phyloP scores from a whole-genome alignment of 1,284 basidiomycete species.

The Athelia sp. region DNA sequence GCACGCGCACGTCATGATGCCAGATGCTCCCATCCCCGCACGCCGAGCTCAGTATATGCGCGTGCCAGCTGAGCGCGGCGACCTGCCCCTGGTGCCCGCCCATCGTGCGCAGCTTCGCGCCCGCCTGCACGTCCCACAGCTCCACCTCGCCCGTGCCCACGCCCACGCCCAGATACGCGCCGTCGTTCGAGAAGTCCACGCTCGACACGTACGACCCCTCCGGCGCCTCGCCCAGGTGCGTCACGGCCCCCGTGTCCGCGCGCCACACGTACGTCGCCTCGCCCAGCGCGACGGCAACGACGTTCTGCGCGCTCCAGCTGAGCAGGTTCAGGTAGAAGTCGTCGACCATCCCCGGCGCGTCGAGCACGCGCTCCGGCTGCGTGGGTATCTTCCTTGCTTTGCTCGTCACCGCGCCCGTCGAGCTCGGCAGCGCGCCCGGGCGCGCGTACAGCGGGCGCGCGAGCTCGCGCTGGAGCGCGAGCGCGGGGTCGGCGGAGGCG shows the following conservation, averaged over 20 bases:
- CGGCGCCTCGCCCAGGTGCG: constrained; percentile 70
- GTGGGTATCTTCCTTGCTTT: constrained; percentile 79
- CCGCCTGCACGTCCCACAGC: constrained; percentile 90
- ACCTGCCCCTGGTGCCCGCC: constrained; percentile 77
- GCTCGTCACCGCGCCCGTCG: constrained; percentile 54
- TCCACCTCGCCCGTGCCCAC: constrained; percentile 85
- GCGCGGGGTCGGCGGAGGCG: constrained; percentile 61
- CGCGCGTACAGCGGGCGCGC: constrained; percentile 70
- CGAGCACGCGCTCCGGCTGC: constrained; percentile 85
- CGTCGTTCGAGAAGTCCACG: constrained; percentile 86
- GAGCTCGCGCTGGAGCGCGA: constrained; percentile 68
- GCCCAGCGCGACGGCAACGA: constrained; percentile 84
- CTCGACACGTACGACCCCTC: constrained; percentile 74
- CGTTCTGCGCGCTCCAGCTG: constrained; percentile 84
- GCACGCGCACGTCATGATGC: constrained; percentile 89
- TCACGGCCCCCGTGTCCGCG: constrained; percentile 84
- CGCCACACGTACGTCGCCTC: constrained; percentile 89
- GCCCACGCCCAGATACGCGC: constrained; percentile 84
- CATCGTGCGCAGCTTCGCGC: constrained; percentile 86
- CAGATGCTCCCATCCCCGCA: constrained; percentile 90
- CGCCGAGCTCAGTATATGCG: constrained; percentile 83
- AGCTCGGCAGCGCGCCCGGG: constrained; percentile 54
- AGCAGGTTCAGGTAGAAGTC: constrained; percentile 98
- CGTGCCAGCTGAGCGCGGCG: constrained; percentile 80
- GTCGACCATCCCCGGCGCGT: constrained; percentile 92